These are phyloP conservation scores for Schwanniomyces vanrijiae DNA, from an alignment of 805 yeast species.

Conservation along the genomic window DNA sequence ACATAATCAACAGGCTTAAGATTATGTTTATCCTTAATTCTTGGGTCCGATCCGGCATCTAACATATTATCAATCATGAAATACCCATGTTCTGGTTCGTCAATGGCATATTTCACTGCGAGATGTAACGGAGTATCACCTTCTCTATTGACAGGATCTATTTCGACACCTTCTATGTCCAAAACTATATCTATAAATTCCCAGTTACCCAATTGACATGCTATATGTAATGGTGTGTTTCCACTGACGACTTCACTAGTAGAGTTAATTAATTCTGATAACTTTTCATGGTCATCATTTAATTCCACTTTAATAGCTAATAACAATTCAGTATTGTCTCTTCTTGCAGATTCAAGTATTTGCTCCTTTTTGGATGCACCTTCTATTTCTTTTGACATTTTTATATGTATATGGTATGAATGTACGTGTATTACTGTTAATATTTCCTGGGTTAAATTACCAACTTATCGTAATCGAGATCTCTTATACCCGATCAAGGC, in stretches of 20 bases:
- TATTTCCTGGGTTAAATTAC: too few species aligned
- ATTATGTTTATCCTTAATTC: conserved; percentile 44
- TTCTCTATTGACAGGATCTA: conserved; percentile 75
- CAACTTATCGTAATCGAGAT: conserved; percentile 1
- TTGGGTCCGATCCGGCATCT: conserved; percentile 90
- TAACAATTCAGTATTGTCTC: conserved; percentile 81
- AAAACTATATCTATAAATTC: conserved; percentile 79
- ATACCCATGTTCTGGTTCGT: conserved; percentile 83
- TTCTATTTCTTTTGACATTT: conserved; percentile 7
- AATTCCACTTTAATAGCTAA: conserved; percentile 51
- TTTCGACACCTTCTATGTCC: conserved; percentile 88
- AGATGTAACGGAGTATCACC: conserved; percentile 89
- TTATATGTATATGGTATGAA: not conserved
- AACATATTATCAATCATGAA: conserved; percentile 76
- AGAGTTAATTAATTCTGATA: conserved; percentile 58
- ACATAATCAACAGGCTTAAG: conserved; percentile 76
- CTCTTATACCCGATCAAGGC: conserved; percentile 1
- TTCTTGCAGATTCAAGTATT: conserved; percentile 80
- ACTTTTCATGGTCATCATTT: conserved; percentile 35
- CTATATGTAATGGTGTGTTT: conserved; percentile 78
- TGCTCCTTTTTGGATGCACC: conserved; percentile 81
- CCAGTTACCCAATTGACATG: conserved; percentile 79
- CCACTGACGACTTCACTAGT: conserved; percentile 71
- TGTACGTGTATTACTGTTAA: not conserved
- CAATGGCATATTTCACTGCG: conserved; percentile 73